Percentiles rank a stretch among this genome's conserved stretches.
These are phyloP conservation scores for Neonectria punicea DNA, from an alignment of 2,329 filamentous ascomycete genomes.

Conservation along the genomic window DNA sequence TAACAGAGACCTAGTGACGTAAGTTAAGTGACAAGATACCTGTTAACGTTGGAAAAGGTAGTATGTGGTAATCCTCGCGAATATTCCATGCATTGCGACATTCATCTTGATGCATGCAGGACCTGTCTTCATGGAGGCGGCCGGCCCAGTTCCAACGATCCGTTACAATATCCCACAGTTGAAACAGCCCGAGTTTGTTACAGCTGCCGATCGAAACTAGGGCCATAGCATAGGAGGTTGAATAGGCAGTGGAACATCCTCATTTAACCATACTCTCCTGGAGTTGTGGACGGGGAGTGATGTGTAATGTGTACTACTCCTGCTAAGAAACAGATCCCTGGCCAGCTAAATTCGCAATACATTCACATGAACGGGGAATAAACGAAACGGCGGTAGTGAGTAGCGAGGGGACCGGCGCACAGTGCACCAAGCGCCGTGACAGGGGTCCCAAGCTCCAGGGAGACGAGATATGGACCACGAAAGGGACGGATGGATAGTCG, in stretches of 20 bases:
- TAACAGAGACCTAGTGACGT: too few species aligned
- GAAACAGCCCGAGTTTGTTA: too few species aligned
- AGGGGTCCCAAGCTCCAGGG: constrained; percentile 14
- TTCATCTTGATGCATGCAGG: background rate
- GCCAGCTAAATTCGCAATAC: background rate
- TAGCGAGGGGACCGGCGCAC: background rate
- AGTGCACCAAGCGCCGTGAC: constrained; percentile 3
- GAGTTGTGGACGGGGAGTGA: too few species aligned
- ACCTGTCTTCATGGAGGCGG: background rate
- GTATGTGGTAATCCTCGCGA: background rate
- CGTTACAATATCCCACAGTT: too few species aligned
- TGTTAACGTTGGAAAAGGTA: background rate
- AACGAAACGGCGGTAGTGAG: constrained; percentile 16
- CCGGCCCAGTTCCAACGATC: too few species aligned
- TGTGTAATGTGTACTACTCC: background rate
- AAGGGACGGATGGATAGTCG: constrained; percentile 3
- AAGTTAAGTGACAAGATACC: background rate
- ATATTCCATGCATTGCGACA: background rate
- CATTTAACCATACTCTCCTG: background rate
- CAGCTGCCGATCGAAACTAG: too few species aligned
- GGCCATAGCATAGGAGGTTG: background rate
- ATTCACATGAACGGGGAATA: background rate
- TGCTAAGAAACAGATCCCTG: background rate
- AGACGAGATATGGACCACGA: constrained; percentile 16
- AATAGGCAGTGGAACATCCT: background rate